A percentile compares a stretch with the other conserved stretches of the same genome.
Evolutionary conservation across 1,284 basidiomycete species (phyloP).

Genomic region (Cryptococcus sp.): DNA sequence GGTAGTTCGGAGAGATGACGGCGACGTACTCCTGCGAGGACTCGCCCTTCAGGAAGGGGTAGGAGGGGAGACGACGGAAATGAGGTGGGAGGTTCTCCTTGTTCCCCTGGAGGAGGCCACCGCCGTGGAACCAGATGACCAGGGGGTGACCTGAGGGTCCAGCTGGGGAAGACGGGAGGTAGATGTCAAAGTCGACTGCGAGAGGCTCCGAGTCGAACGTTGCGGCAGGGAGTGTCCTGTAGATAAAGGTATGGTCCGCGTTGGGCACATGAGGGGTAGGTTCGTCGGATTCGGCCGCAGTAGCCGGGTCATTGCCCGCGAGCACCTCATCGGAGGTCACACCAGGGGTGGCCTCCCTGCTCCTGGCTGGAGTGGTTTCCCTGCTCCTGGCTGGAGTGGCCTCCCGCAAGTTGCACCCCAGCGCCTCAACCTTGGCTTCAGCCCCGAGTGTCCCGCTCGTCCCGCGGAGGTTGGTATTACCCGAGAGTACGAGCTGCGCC

Average conservation of each 20-base stretch:
- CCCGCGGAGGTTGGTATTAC: slow-evolving; percentile 27
- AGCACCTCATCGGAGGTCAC: neutral
- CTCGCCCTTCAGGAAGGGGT: slow-evolving; percentile 10
- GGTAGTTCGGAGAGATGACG: slow-evolving; percentile 45
- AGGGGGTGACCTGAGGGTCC: slow-evolving; percentile 27
- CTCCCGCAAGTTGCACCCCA: slow-evolving; percentile 23
- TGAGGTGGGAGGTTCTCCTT: slow-evolving; percentile 49
- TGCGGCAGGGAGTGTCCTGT: slow-evolving; percentile 37
- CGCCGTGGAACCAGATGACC: slow-evolving; percentile 48
- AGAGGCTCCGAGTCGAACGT: slow-evolving; percentile 46
- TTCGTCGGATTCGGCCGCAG: slow-evolving; percentile 11
- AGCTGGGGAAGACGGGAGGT: slow-evolving; percentile 30
- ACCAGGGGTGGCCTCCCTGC: neutral
- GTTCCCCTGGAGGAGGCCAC: slow-evolving; percentile 47
- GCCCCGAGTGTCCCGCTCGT: slow-evolving; percentile 21
- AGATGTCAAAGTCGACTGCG: slow-evolving; percentile 41
- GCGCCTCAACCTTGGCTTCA: slow-evolving; percentile 27
- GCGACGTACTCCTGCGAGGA: slow-evolving; percentile 22
- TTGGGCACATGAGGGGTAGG: slow-evolving; percentile 20
- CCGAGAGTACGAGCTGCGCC: slow-evolving; percentile 23
- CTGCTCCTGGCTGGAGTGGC: neutral
- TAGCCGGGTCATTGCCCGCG: slow-evolving; percentile 5
- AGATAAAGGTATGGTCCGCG: slow-evolving; percentile 35
- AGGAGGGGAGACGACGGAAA: slow-evolving; percentile 37
- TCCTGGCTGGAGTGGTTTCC: neutral